Evolutionary conservation across 306 rosid genomes (phyloP).

Genomic region (Sicyos baderoa): DNA sequence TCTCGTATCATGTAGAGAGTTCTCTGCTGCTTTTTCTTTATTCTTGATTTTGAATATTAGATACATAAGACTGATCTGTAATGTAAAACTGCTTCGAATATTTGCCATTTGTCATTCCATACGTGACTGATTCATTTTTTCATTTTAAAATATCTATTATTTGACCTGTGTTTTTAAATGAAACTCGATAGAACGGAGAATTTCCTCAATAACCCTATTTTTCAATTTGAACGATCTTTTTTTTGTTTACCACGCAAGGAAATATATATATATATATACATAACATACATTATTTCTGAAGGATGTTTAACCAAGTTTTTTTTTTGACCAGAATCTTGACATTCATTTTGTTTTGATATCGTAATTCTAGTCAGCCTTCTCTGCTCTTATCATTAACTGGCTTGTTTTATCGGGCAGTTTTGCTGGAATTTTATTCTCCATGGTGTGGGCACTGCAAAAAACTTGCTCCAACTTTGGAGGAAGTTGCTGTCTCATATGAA

Average conservation of each 20-base stretch:
- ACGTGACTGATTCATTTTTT: neutral
- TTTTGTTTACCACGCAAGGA: no score
- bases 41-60: neutral
- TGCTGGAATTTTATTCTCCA: slow-evolving; percentile 88
- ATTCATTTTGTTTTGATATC: neutral
- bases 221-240: no score
- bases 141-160: neutral
- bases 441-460: slow-evolving; percentile 96
- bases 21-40: neutral
- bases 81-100: neutral
- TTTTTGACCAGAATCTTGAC: neutral
- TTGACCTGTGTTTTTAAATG: neutral
- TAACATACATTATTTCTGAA: no score
- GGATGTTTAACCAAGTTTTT: no score
- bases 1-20: neutral
- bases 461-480: slow-evolving; percentile 86
- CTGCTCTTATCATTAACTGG: slow-evolving; percentile 5
- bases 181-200: no score
- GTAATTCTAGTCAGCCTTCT: neutral
- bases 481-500: slow-evolving; percentile 68
- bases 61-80: neutral
- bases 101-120: neutral
- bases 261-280: no score
- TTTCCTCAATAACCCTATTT: no score
- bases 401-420: slow-evolving; percentile 41